Evolutionary conservation across 345 rosid genomes (phyloP).

Genomic region (Aegle marmelos): DNA sequence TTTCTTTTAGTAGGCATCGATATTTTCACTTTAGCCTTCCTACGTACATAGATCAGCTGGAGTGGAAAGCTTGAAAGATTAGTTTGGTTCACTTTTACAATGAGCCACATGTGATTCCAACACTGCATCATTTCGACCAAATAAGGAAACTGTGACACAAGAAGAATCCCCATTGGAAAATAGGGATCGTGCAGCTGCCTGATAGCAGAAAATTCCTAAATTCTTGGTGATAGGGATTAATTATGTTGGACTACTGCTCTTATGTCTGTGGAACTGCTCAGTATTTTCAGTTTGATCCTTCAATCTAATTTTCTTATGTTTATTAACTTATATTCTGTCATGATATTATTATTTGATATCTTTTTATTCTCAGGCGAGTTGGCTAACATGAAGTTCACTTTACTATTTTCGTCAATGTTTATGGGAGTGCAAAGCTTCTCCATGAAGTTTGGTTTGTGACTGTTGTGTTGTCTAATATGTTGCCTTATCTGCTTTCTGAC

Average conservation of each 20-base stretch:
- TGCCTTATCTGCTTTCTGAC: background rate
- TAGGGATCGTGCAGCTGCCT: background rate
- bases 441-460: background rate
- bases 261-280: background rate
- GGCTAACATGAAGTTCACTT: background rate
- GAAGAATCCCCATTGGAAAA: background rate
- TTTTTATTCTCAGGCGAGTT: background rate
- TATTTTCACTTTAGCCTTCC: background rate
- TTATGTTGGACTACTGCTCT: background rate
- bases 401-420: background rate
- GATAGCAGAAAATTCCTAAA: background rate
- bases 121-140: background rate
- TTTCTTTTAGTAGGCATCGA: background rate
- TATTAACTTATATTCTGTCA: background rate
- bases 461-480: background rate
- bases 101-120: background rate
- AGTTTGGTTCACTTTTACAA: background rate
- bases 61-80: background rate
- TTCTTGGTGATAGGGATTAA: background rate
- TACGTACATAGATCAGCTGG: background rate
- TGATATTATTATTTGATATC: background rate
- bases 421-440: background rate
- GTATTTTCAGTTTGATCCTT: background rate
- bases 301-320: background rate
- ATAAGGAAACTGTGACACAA: background rate